These are phyloP conservation scores for Aspergillus tanneri DNA, from an alignment of 2,329 filamentous ascomycete genomes.

Conservation along the genomic window DNA sequence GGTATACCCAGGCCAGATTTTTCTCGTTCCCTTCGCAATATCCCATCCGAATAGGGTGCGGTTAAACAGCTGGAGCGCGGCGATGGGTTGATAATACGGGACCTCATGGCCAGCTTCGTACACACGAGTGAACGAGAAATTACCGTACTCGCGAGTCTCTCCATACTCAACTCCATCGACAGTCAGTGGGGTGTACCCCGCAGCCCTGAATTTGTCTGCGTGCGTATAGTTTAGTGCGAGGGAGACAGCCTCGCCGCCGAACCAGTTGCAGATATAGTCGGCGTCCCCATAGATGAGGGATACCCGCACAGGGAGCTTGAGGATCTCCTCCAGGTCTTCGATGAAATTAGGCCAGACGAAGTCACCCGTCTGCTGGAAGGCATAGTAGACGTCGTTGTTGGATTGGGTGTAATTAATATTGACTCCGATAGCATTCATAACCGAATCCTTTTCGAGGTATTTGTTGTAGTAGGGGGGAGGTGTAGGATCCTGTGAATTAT, in stretches of 20 bases:
- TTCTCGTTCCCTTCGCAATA: conserved; percentile 52
- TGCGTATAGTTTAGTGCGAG: conserved; percentile 57
- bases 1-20: conserved; percentile 36
- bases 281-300: conserved; percentile 69
- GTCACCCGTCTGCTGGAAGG: conserved; percentile 58
- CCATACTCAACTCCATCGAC: conserved; percentile 67
- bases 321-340: conserved; percentile 58
- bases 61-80: conserved; percentile 60
- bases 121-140: conserved; percentile 66
- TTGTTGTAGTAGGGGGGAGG: conserved; percentile 61
- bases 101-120: conserved; percentile 67
- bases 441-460: conserved; percentile 61
- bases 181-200: conserved; percentile 71
- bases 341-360: conserved; percentile 64
- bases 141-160: conserved; percentile 72
- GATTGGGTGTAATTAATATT: conserved; percentile 59
- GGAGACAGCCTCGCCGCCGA: conserved; percentile 73
- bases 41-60: conserved; percentile 59
- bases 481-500: conserved; percentile 56
- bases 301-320: conserved; percentile 63
- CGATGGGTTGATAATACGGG: conserved; percentile 58
- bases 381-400: conserved; percentile 44
- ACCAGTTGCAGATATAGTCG: conserved; percentile 57
- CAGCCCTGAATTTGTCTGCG: conserved; percentile 58
- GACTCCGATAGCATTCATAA: conserved; percentile 62